Percentiles rank a stretch among this genome's conserved stretches.
Evolutionary conservation across 1,284 basidiomycete species (phyloP).

Genomic region (Wallemia hederae): DNA sequence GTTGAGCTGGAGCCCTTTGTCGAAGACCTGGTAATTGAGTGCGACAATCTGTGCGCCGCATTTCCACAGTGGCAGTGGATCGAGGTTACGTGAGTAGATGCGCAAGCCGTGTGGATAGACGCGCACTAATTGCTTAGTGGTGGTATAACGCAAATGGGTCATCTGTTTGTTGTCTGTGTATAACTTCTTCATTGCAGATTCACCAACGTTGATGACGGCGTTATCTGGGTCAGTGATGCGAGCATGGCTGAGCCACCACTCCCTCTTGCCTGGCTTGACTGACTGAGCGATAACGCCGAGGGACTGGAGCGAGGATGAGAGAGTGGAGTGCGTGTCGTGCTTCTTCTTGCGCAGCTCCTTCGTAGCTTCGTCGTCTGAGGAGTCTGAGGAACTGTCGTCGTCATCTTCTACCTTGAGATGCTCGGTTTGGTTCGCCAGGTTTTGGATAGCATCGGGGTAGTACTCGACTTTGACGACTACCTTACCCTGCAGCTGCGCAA

Average conservation of each 20-base stretch:
- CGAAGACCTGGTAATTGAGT: slow-evolving; percentile 31
- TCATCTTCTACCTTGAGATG: background rate
- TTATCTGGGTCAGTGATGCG: slow-evolving; percentile 20
- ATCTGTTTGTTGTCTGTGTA: slow-evolving; percentile 7
- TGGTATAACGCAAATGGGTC: slow-evolving; percentile 12
- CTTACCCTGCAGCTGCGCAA: slow-evolving; percentile 23
- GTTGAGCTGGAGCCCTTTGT: slow-evolving; percentile 20
- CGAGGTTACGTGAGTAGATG: slow-evolving; percentile 25
- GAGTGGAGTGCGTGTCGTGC: background rate
- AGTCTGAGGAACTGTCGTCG: background rate
- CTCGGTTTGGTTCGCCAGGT: slow-evolving; percentile 3
- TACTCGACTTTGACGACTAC: slow-evolving; percentile 29
- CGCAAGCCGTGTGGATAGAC: slow-evolving; percentile 31
- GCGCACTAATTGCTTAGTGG: slow-evolving; percentile 23
- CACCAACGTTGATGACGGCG: slow-evolving; percentile 31
- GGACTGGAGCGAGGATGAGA: background rate
- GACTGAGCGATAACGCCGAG: slow-evolving; percentile 2
- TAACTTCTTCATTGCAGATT: slow-evolving; percentile 21
- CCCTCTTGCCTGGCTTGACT: slow-evolving; percentile 28
- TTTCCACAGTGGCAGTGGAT: slow-evolving; percentile 28
- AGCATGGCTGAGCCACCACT: slow-evolving; percentile 18
- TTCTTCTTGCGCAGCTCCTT: background rate
- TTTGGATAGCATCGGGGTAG: slow-evolving; percentile 17
- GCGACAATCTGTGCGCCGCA: slow-evolving; percentile 30
- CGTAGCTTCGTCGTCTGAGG: slow-evolving; percentile 2